Evolutionary conservation across 305 asterid species (phyloP), one percentile per base, ranked within the genome.

Genomic region (Nicotiana rustica): DNA sequence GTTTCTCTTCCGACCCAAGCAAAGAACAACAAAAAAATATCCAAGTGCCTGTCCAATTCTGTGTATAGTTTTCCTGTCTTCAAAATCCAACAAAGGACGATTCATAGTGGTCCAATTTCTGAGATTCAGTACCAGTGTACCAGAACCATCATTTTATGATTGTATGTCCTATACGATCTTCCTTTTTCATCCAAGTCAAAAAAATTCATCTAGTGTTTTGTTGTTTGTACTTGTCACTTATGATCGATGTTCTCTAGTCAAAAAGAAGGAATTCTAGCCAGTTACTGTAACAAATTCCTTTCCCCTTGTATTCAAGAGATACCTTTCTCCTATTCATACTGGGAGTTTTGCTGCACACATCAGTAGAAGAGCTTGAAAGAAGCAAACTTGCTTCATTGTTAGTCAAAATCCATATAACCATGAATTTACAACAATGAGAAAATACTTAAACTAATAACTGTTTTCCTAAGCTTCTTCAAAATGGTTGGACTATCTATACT

Each of bases 81-180:
- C 92, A 81, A 31, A 31, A 86, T 85, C 85, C 44, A 87, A 89
- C 87, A 84, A 88, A 83, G 88, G 88, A 88, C 94, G 88, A 82
- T 85, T 82, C 91, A 86, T 85, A 81, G 88, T 85, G 94, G 88
- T 86, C 86, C 86, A 47, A 77, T 81, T 66, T 21, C 29, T 56
- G 19, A 15, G 77, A 10, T 12, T 47, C 57, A 19, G 29, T 15
- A 17, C 75, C 7, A n/a, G 15, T 55, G 41, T 82, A 44, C 21
- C 76, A 82, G 69, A 44, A 67, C 7, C 47, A 60, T 33, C 82
- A 77, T 66, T 83, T 38, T 35, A 82, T 55, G 59, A 55, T 55
- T 12, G 60, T 4, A 55, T 55, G 17, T 13, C 17, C 60, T 14
- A 55, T 31, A 55, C 56, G 4, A 10, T 56, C 19, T 59, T 31